Evolutionary conservation across 2,329 filamentous ascomycete genomes (phyloP), one percentile per base, ranked within the genome.

Genomic region (Fusarium hainanense): DNA sequence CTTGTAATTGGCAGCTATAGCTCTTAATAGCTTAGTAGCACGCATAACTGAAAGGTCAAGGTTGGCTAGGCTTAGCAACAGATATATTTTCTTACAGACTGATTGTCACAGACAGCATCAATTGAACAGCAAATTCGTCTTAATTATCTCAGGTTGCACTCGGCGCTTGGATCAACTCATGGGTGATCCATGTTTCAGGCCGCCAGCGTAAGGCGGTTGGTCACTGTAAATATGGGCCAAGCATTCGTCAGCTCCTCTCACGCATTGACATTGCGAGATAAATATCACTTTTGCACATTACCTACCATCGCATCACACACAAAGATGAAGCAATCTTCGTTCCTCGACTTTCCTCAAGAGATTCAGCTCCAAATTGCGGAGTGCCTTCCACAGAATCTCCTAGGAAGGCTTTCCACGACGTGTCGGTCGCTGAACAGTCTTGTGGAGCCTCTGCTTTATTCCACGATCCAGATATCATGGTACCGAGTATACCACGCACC

Each of bases 341-440:
- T 58, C 3, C 47, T 58, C 0, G 27, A 43, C 18, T 58, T 28
- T 3, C 47, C 37, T 7, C 10, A 34, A 32, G 37, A 58, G 18
- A 6, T 58, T 0, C 37, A 52, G 7, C 28, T 54, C 3, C 2
- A 4, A 1, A 8, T 58, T 2, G 34, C 18, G 3, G 20, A 13
- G 6, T 9, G 4, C 0, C 4, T 40, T 7, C 6, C 20, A 10
- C 21, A 18, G 0, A 1, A 3, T 37, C 8, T 10, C 7, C 3
- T 32, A 2, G 41, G 11, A 4, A 40, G 7, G 1, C 30, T 58
- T 7, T 46, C 14, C 4, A 7, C 7, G 14, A 11, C 49, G 3
- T 30, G 56, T 28, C 30, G 28, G 2, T 23, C 40, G 12, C 9
- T 40, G 30, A 20, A n/a, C 16, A 54, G 18, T 10, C 6, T 54